Conservation (phyloP, 345 rosid species). For the Populus ilicifolia region DNA sequence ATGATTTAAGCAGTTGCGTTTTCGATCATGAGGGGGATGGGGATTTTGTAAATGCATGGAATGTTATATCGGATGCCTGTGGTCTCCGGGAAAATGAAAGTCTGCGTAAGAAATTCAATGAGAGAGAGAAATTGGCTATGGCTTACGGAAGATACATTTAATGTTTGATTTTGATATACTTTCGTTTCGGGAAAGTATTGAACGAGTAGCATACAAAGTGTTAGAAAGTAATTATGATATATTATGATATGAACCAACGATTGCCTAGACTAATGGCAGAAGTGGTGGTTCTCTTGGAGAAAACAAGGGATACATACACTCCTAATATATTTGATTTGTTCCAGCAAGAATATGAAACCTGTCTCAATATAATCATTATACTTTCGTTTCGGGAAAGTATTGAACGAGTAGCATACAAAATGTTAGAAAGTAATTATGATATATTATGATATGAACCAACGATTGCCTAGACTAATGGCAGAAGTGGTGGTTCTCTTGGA, state of each 20-base stretch:
- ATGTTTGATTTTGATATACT: slow-evolving; percentile 28
- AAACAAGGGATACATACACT: slow-evolving; percentile 22
- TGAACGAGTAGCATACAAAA: slow-evolving; percentile 35
- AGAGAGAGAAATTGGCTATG: slow-evolving; percentile 36
- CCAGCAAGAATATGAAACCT: slow-evolving; percentile 29
- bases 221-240: slow-evolving; percentile 34
- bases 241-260: slow-evolving; percentile 5
- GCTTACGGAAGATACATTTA: slow-evolving; percentile 24
- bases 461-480: slow-evolving; percentile 26
- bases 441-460: slow-evolving; percentile 14
- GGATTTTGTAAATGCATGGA: slow-evolving; percentile 32
- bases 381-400: slow-evolving; percentile 21
- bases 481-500: slow-evolving; percentile 30
- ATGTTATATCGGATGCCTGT: slow-evolving; percentile 25
- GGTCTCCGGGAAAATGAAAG: slow-evolving; percentile 29
- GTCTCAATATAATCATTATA: slow-evolving; percentile 28
- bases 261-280: slow-evolving; percentile 28
- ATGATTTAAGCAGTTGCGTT: slow-evolving; percentile 30
- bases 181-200: slow-evolving; percentile 22
- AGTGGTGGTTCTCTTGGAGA: slow-evolving; percentile 34
- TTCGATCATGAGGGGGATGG: slow-evolving; percentile 28
- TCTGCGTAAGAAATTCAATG: slow-evolving; percentile 24
- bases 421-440: slow-evolving; percentile 32
- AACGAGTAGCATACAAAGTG: slow-evolving; percentile 36
- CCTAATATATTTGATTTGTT: slow-evolving; percentile 32